A percentile compares a stretch with the other conserved stretches of the same genome.
phyloP scores from a whole-genome alignment of 2,329 filamentous ascomycete species.

The Spiromastix sp. region DNA sequence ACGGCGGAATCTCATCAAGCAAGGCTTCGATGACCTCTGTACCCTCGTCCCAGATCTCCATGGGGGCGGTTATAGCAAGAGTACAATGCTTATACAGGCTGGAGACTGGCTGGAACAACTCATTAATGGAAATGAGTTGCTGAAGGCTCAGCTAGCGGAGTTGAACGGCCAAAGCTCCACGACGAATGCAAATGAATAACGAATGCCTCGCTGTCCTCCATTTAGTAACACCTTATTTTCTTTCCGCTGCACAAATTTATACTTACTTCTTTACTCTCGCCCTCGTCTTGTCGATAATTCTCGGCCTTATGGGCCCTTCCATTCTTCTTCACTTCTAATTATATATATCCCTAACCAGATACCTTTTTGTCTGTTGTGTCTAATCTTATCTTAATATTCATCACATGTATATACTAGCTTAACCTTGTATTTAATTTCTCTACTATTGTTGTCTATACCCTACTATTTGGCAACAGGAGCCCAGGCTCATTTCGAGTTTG shows the following conservation, averaged over 20 bases:
- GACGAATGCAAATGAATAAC: neutral
- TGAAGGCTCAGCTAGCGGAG: conserved; percentile 45
- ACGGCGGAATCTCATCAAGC: conserved; percentile 67
- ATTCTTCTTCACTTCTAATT: no score
- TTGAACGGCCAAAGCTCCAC: conserved; percentile 21
- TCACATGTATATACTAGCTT: no score
- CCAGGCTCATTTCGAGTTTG: no score
- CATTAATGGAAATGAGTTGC: conserved; percentile 54
- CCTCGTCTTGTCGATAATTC: neutral
- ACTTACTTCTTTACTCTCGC: neutral
- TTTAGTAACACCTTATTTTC: no score
- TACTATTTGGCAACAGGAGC: no score
- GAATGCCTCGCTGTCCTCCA: no score
- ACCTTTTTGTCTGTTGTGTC: no score
- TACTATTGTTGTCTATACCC: no score
- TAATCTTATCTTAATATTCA: no score
- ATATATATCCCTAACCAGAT: no score
- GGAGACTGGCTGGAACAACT: conserved; percentile 70
- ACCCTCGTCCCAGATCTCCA: conserved; percentile 64
- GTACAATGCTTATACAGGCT: conserved; percentile 63
- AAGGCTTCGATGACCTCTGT: conserved; percentile 72
- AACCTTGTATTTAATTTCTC: no score
- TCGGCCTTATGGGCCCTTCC: neutral
- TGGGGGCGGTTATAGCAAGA: conserved; percentile 72
- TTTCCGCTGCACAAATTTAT: no score